A percentile compares a stretch with the other conserved stretches of the same genome.
Evolutionary conservation across 1,284 basidiomycete genomes (phyloP).

Genomic region (Exobasidium rhododendri): DNA sequence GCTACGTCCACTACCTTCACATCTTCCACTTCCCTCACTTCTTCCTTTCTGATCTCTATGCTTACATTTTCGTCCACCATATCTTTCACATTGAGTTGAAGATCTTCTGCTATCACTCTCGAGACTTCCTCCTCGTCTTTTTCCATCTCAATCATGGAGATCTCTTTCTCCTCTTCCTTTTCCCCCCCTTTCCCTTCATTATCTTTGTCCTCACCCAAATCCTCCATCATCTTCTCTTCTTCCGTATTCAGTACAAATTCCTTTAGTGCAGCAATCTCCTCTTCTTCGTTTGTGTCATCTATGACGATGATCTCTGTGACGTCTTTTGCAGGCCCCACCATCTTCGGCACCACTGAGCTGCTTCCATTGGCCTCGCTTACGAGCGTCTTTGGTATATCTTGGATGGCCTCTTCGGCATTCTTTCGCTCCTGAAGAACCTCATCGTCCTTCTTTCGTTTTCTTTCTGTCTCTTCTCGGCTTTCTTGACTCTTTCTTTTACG

Average conservation of each 20-base stretch:
- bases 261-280: background rate
- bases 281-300: background rate
- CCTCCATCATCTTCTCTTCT: background rate
- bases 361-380: constrained; percentile 36
- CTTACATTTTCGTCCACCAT: too few relatives aligned
- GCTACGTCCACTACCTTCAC: too few relatives aligned
- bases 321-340: constrained; percentile 29
- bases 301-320: constrained; percentile 26
- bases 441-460: background rate
- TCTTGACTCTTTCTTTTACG: too few relatives aligned
- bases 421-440: background rate
- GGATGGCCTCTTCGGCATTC: background rate
- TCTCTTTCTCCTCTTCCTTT: background rate
- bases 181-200: background rate
- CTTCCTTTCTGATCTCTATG: too few relatives aligned
- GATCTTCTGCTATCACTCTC: too few relatives aligned
- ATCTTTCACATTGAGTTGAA: too few relatives aligned
- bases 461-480: too few relatives aligned
- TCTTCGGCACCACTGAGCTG: constrained; percentile 29
- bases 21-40: background rate
- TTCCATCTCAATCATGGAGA: background rate
- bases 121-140: background rate
- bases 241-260: background rate
- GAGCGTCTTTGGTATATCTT: constrained; percentile 33
- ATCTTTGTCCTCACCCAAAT: background rate